Conservation (phyloP, 805 yeast species). For the Barnettozyma pratensis region DNA sequence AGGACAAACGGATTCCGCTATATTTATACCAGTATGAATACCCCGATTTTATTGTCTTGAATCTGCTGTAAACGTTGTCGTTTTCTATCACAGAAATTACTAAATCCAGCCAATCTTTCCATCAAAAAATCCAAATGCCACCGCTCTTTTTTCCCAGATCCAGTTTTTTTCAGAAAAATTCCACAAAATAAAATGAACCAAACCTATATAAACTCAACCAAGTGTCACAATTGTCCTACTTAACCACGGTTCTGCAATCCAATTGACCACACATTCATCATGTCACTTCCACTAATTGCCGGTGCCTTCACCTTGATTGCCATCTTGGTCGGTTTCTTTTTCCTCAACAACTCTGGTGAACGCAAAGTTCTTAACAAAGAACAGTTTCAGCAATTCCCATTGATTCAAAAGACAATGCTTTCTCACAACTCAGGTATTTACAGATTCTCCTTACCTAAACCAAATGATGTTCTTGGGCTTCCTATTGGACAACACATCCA, state of each 20-base stretch:
- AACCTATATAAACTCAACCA: neutral
- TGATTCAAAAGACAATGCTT: slow-evolving; percentile 68
- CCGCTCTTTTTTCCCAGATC: slow-evolving; percentile 2
- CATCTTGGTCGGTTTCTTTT: slow-evolving; percentile 8
- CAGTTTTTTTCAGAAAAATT: neutral
- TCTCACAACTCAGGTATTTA: slow-evolving; percentile 80
- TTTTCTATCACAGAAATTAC: neutral
- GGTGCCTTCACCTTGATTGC: slow-evolving; percentile 12
- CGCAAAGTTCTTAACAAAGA: slow-evolving; percentile 52
- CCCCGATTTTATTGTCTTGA: neutral
- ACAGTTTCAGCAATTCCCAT: slow-evolving; percentile 71
- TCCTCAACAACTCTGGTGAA: slow-evolving; percentile 5
- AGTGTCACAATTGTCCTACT: no score
- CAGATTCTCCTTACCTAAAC: slow-evolving; percentile 76
- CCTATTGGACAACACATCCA: slow-evolving; percentile 95
- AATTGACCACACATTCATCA: neutral
- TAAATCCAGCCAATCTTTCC: neutral
- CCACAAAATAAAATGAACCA: neutral
- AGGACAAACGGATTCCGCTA: no score
- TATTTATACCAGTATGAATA: no score
- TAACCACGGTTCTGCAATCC: no score
- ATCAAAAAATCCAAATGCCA: neutral
- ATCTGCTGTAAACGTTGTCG: neutral
- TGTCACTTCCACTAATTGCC: slow-evolving; percentile 6
- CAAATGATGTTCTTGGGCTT: slow-evolving; percentile 71